phyloP scores from a whole-genome alignment of 179 eudicot genomes.

The Spergularia azorica region DNA sequence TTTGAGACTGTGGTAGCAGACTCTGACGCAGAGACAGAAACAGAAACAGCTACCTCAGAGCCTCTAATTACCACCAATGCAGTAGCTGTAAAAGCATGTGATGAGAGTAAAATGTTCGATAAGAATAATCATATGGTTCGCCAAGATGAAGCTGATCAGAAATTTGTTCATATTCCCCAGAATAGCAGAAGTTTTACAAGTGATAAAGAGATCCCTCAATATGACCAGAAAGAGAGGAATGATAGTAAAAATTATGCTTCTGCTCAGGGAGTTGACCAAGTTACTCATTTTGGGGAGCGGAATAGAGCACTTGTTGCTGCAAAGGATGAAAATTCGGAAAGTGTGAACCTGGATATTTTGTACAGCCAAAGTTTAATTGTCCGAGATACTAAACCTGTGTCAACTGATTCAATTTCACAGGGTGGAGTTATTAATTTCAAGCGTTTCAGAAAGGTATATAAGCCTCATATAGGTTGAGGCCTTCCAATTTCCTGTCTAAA shows the following conservation, averaged over 20 bases:
- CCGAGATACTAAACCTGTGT: conserved; percentile 42
- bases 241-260: conserved; percentile 6
- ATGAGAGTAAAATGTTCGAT: conserved; percentile 16
- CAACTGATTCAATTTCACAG: conserved; percentile 34
- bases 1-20: conserved; percentile 98
- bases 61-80: conserved; percentile 27
- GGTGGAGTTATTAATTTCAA: conserved; percentile 66
- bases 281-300: conserved; percentile 31
- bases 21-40: conserved; percentile 84
- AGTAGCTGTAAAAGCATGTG: conserved; percentile 14
- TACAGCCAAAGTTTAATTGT: conserved; percentile 78
- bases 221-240: conserved; percentile 27
- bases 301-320: conserved; percentile 30
- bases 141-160: conserved; percentile 21
- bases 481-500: background rate
- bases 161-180: conserved; percentile 5
- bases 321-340: conserved; percentile 51
- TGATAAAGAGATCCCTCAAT: conserved; percentile 40
- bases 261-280: conserved; percentile 1
- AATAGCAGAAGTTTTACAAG: conserved; percentile 15
- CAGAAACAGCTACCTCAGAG: conserved; percentile 75
- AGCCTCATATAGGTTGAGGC: background rate
- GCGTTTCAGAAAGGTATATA: conserved; percentile 81
- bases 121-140: conserved; percentile 13
- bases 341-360: conserved; percentile 60